These are phyloP conservation scores for Solanum pennellii DNA, from an alignment of 257 asterid genomes.

Conservation along the genomic window DNA sequence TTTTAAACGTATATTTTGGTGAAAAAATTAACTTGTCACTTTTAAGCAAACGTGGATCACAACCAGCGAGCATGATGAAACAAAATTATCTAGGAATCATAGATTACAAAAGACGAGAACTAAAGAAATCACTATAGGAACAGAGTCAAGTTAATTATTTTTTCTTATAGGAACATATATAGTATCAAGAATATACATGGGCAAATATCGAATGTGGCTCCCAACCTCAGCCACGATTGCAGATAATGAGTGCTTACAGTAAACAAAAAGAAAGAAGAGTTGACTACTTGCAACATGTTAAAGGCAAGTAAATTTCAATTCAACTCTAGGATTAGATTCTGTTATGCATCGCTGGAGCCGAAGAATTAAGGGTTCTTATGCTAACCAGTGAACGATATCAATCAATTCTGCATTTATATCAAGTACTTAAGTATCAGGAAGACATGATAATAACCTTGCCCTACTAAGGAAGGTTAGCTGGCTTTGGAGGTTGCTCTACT, in stretches of 20 bases:
- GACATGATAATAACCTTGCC: not conserved
- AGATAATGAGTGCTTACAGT: not conserved
- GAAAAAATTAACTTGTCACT: not conserved
- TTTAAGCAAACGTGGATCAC: not conserved
- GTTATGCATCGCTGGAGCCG: not conserved
- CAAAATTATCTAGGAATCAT: not conserved
- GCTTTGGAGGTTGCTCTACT: constrained; percentile 4
- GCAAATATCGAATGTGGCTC: not conserved
- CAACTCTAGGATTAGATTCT: not conserved
- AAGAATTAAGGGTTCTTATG: not conserved
- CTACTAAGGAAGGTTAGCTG: not conserved
- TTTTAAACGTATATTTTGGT: not conserved
- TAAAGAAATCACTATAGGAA: not conserved
- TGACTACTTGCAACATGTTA: not conserved
- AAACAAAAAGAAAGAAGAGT: not conserved
- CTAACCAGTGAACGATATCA: not conserved
- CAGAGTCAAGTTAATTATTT: not conserved
- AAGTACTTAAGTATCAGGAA: not conserved
- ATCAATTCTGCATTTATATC: not conserved
- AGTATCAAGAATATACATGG: not conserved
- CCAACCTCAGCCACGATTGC: not conserved
- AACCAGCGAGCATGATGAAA: not conserved
- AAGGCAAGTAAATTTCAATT: not conserved
- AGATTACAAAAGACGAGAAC: not conserved
- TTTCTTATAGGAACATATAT: not conserved